phyloP scores from a whole-genome alignment of 768 basidiomycete species.

The Suillus spraguei region DNA sequence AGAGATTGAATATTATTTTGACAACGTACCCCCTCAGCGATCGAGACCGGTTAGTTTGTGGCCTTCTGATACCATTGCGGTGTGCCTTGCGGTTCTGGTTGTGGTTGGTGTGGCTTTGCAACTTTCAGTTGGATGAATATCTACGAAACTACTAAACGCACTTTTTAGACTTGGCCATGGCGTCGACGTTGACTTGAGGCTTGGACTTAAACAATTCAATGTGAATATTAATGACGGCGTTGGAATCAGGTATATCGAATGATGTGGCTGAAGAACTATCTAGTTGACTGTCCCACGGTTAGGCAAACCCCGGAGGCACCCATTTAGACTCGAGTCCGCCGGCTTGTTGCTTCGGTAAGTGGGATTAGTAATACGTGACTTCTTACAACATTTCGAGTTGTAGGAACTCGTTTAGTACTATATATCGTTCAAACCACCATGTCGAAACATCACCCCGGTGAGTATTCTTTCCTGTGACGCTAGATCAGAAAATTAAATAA shows the following conservation, averaged over 20 bases:
- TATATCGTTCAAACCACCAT: conserved; percentile 37
- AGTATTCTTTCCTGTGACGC: conserved; percentile 8
- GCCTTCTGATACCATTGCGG: conserved; percentile 94
- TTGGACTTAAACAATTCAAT: conserved; percentile 8
- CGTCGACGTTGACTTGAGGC: conserved; percentile 21
- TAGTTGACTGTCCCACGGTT: conserved; percentile 17
- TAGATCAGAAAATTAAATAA: not conserved
- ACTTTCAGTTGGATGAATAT: conserved; percentile 18
- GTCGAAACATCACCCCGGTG: conserved; percentile 93
- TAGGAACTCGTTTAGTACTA: not conserved
- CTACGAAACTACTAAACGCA: conserved; percentile 38
- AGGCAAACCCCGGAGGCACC: conserved; percentile 25
- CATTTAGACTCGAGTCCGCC: too few species aligned
- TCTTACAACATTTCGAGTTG: not conserved
- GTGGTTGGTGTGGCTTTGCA: conserved; percentile 83
- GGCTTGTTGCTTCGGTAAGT: not conserved
- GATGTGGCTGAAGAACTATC: conserved; percentile 38
- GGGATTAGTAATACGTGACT: conserved; percentile 14
- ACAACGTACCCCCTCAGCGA: conserved; percentile 86
- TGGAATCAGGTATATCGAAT: conserved; percentile 10
- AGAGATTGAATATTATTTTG: conserved; percentile 13
- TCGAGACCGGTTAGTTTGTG: conserved; percentile 68
- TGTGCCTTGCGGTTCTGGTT: conserved; percentile 98
- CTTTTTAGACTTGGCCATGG: conserved; percentile 99
- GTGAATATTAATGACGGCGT: not conserved